Evolutionary conservation across 495 filamentous ascomycete genomes (phyloP), one percentile per base, ranked within the genome.

Genomic region (Aspergillus indologenus): DNA sequence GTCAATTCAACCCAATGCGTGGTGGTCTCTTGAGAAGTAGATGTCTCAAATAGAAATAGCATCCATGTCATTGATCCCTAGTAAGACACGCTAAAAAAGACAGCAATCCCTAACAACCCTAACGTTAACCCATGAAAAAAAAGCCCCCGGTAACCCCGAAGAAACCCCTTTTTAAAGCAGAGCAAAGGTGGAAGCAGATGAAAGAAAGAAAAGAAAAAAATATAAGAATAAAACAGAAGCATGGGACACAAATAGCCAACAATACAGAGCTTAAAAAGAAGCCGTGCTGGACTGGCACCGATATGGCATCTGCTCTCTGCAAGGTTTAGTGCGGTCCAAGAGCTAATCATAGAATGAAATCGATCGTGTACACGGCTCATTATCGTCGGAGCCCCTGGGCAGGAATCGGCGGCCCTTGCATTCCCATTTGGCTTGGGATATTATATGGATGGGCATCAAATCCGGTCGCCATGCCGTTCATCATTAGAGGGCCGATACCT

Each of bases 401-500:
- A 19, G 73, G 69, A n/a, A 77, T 77, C 9, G 68, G 70, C 20
- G 57, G 67, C 56, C 74, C 73, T 59, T 71, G 74, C 73, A 77
- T 77, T 45, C 64, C 75, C 75, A 77, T 75, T 24, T 65, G 62
- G 31, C 57, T 59, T 31, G 74, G 59, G 63, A 77, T 71, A 56
- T 66, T 69, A 52, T 77, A 76, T 3, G 68, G 71, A 49, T 76
- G 72, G 7, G 62, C 65, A 2, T 78, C 75, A 43, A 63, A 78
- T 40, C 72, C 75, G 31, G 72, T 54, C 9, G 69, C 60, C 67
- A 78, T 71, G 56, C 84, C 81, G 58, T 82, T 80, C 84, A 92
- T 86, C 65, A 83, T 84, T 11, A 87, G 77, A 22, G 83, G 81
- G 49, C 84, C 81, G 11, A 96, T 71, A 12, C 92, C 91, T 70